Percentiles rank a stretch among this genome's conserved stretches.
Evolutionary conservation across 768 basidiomycete species (phyloP).

Genomic region (Russula sp.): DNA sequence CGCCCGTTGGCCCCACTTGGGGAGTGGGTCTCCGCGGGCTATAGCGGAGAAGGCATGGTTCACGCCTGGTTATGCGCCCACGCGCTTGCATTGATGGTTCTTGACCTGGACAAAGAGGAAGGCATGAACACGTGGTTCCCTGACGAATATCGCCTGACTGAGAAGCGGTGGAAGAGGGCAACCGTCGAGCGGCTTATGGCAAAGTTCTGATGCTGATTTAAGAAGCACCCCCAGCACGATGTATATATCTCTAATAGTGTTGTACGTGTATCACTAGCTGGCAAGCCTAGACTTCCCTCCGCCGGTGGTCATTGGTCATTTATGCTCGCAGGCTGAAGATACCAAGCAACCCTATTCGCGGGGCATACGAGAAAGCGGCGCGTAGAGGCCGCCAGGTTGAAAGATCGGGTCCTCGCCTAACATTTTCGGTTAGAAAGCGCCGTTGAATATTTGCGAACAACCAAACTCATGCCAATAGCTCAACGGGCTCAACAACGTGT

Average conservation of each 20-base stretch:
- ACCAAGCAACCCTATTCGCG: not conserved
- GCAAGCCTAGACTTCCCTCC: not conserved
- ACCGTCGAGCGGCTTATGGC: slow-evolving; percentile 31
- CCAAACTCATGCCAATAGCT: not conserved
- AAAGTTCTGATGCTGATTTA: slow-evolving; percentile 19
- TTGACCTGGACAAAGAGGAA: slow-evolving; percentile 33
- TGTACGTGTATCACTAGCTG: not conserved
- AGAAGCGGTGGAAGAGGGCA: slow-evolving; percentile 41
- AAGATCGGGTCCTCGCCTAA: not conserved
- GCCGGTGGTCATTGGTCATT: not conserved
- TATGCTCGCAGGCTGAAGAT: not conserved
- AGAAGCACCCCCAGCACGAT: not conserved
- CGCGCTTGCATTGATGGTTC: slow-evolving; percentile 53
- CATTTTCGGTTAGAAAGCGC: not conserved
- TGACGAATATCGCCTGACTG: slow-evolving; percentile 38
- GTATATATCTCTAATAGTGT: not conserved
- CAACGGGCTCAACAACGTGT: no score
- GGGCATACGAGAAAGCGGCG: not conserved
- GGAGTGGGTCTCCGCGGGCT: slow-evolving; percentile 69
- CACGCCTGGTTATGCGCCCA: slow-evolving; percentile 59
- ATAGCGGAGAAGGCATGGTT: slow-evolving; percentile 67
- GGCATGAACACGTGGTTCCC: slow-evolving; percentile 42
- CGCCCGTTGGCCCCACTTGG: slow-evolving; percentile 34
- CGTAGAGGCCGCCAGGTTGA: not conserved
- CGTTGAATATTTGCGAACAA: not conserved